Conservation (phyloP, 2,329 filamentous ascomycete species). For the Beauveria brongniartii region DNA sequence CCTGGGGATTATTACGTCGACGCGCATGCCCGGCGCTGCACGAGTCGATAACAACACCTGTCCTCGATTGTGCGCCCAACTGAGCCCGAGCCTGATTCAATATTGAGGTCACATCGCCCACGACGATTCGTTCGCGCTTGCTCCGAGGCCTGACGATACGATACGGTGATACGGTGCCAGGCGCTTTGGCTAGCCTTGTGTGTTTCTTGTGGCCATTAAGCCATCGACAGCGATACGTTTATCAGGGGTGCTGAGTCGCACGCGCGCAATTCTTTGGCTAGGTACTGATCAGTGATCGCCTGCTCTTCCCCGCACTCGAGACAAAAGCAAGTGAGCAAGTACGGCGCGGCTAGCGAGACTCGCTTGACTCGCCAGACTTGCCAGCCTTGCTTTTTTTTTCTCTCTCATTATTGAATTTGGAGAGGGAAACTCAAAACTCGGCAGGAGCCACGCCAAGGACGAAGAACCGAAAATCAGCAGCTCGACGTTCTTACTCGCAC, state of each 20-base stretch:
- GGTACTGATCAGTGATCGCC: background rate
- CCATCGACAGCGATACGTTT: background rate
- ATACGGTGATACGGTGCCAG: background rate
- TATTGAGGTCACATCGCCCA: background rate
- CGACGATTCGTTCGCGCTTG: background rate
- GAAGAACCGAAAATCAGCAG: background rate
- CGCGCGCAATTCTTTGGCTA: background rate
- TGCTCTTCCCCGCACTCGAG: background rate
- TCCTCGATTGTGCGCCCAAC: background rate
- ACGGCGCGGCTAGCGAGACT: too few relatives aligned
- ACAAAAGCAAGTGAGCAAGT: background rate
- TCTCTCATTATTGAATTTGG: background rate
- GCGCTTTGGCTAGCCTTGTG: background rate
- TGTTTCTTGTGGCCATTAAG: background rate
- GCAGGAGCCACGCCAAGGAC: background rate
- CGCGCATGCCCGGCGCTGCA: background rate
- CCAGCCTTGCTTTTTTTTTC: background rate
- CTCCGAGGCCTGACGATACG: background rate
- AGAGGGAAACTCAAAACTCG: background rate
- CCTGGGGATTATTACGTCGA: slow-evolving; percentile 2
- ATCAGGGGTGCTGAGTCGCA: background rate
- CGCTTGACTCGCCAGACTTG: too few relatives aligned
- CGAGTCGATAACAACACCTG: background rate
- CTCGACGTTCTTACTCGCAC: background rate
- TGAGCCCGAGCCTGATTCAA: background rate